Evolutionary conservation across 1,284 basidiomycete species (phyloP), one percentile per base, ranked within the genome.

Genomic region (Ceratobasidium sp.): DNA sequence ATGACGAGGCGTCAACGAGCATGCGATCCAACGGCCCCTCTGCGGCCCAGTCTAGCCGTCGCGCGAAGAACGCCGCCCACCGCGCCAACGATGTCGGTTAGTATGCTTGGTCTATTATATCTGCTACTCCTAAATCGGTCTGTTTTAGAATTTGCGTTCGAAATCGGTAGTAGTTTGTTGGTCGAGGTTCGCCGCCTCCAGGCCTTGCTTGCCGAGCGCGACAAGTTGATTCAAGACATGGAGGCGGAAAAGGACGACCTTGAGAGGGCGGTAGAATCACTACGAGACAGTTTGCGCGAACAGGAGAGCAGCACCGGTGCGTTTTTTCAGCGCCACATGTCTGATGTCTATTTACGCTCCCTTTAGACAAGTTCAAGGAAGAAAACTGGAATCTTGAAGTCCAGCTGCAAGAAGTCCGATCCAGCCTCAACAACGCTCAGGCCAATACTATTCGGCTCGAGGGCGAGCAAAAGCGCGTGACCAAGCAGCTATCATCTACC

Each of bases 361-460:
- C 73, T 57, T 70, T 77, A 85, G 89, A 92, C 64, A 94, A 94
- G 74, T 96, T 91, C 88, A 96, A 96, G 83, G 95, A 98, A 82
- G 95, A 97, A 83, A 98, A 98, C 81, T 98, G 97, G 97, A 96
- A 98, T 80, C 90, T 98, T 76, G 96, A 98, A 83, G 94, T 98
- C 58, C 88, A 88, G 26, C 85, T 96, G 35, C 96, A 99, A 80
- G 95, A 98, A 76, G 86, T 97, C 28, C 90, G 91, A 49, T 83
- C 88, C 0, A 88, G 93, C 77, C 85, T 93, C 47, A 80, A 86
- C 47, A 89, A 93, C 64, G 86, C 89, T 0, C 91, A 93, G 75
- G 82, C 87, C 8, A 85, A 88, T 28, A 83, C 87, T 13, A 87
- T 87, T 76, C 91, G 93, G 72, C 85, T 93, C 18, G 94, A 97